Evolutionary conservation across 2,329 filamentous ascomycete species (phyloP).

Genomic region (Pseudocercospora vitis): DNA sequence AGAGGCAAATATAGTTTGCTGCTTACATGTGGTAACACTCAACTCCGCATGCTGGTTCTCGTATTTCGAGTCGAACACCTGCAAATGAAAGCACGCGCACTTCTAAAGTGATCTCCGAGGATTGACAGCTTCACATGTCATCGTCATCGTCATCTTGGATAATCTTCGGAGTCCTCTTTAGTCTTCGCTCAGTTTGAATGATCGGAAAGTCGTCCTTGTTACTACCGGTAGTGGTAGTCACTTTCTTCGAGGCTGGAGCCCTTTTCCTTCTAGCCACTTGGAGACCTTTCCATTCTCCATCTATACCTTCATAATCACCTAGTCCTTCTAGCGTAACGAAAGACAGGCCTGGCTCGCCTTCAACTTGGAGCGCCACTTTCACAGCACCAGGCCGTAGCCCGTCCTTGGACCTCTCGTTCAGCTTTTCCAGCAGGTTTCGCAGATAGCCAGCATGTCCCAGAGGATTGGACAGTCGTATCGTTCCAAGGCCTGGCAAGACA

Average conservation of each 20-base stretch:
- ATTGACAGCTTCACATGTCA: too few species aligned
- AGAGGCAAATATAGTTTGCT: too few species aligned
- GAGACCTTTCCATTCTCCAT: conserved; percentile 5
- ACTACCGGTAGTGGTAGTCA: neutral
- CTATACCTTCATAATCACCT: conserved; percentile 9
- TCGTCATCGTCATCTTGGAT: neutral
- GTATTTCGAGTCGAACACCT: too few species aligned
- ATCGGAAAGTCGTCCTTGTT: neutral
- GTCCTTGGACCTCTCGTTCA: conserved; percentile 11
- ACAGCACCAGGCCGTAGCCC: conserved; percentile 10
- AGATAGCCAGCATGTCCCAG: conserved; percentile 9
- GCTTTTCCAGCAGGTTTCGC: conserved; percentile 1
- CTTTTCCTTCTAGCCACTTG: conserved; percentile 3
- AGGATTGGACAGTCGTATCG: conserved; percentile 11
- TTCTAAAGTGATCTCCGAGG: too few species aligned
- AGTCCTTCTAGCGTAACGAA: conserved; percentile 9
- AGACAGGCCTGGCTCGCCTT: conserved; percentile 4
- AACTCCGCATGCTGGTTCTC: too few species aligned
- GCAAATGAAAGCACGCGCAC: too few species aligned
- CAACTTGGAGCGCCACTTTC: conserved; percentile 8
- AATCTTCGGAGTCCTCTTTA: neutral
- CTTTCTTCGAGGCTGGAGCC: too few species aligned
- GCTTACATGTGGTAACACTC: too few species aligned
- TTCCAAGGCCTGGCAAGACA: neutral
- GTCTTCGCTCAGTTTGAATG: neutral